Evolutionary conservation across 495 filamentous ascomycete species (phyloP).

Genomic region (Lasiosphaeria miniovina): DNA sequence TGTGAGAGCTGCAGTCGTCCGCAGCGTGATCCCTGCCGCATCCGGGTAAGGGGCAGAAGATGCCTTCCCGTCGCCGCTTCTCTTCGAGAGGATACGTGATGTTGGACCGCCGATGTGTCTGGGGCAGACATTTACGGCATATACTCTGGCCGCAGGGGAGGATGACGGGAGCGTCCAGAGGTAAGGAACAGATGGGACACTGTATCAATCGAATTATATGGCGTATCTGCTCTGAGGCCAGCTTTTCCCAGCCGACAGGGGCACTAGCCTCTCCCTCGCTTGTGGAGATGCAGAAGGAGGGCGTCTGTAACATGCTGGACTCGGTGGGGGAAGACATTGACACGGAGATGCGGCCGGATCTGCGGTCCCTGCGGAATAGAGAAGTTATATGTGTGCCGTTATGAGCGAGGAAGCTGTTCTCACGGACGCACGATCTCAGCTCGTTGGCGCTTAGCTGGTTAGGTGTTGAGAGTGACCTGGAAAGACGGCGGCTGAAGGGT

Average conservation of each 20-base stretch:
- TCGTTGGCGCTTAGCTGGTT: no score
- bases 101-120: constrained; percentile 55
- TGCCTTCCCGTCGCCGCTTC: constrained; percentile 58
- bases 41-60: constrained; percentile 65
- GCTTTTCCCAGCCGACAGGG: not conserved
- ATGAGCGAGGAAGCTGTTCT: no score
- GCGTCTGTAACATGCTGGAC: not conserved
- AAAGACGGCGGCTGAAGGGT: no score
- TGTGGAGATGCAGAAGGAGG: not conserved
- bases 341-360: no score
- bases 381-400: no score
- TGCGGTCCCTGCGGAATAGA: no score
- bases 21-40: constrained; percentile 71
- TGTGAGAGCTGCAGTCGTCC: constrained; percentile 72
- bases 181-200: constrained; percentile 57
- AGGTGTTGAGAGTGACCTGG: no score
- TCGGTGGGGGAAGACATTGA: no score
- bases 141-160: constrained; percentile 80
- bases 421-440: no score
- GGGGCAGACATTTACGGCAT: constrained; percentile 73
- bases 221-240: constrained; percentile 10
- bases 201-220: constrained; percentile 14
- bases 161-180: constrained; percentile 65
- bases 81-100: constrained; percentile 71
- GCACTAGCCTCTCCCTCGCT: not conserved